Conservation (phyloP, 208 protist genomes). For the Acanthamoeba rhysodes region DNA sequence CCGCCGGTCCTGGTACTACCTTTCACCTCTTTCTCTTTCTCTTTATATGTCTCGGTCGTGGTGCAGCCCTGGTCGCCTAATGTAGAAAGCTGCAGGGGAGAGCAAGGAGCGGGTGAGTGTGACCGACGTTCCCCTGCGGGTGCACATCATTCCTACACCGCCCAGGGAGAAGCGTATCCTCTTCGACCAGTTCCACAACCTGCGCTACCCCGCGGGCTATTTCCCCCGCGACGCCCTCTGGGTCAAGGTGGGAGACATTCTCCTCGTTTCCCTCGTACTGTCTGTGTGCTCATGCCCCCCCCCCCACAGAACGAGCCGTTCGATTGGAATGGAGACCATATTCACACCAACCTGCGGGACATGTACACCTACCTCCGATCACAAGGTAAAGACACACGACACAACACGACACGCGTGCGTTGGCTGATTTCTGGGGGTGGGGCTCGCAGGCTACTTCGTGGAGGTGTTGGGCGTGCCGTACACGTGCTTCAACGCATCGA, state of each 20-base stretch:
- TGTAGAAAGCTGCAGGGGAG: constrained; percentile 8
- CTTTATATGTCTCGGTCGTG: background rate
- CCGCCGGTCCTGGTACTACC: constrained; percentile 16
- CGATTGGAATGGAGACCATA: constrained; percentile 97
- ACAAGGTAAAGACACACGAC: background rate
- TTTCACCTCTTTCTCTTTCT: background rate
- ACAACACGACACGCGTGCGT: no score
- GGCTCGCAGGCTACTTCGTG: constrained; percentile 88
- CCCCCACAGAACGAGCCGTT: constrained; percentile 89
- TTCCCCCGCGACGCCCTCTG: constrained; percentile 95
- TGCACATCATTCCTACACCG: constrained; percentile 90
- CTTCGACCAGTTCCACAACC: constrained; percentile 96
- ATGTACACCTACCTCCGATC: constrained; percentile 89
- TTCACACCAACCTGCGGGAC: constrained; percentile 96
- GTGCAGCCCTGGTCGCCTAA: background rate
- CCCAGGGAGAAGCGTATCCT: constrained; percentile 92
- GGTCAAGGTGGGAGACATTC: constrained; percentile 66
- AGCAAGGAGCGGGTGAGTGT: background rate
- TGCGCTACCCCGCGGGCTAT: constrained; percentile 96
- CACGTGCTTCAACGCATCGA: constrained; percentile 91
- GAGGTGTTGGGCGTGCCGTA: constrained; percentile 88
- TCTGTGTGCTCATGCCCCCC: background rate
- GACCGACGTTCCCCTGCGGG: constrained; percentile 53
- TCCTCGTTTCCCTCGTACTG: background rate
- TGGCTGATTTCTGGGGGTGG: no score